Percentiles rank a stretch among this genome's conserved stretches.
phyloP scores from a whole-genome alignment of 2,329 filamentous ascomycete genomes.

The Graphiopsis chlorocephala region DNA sequence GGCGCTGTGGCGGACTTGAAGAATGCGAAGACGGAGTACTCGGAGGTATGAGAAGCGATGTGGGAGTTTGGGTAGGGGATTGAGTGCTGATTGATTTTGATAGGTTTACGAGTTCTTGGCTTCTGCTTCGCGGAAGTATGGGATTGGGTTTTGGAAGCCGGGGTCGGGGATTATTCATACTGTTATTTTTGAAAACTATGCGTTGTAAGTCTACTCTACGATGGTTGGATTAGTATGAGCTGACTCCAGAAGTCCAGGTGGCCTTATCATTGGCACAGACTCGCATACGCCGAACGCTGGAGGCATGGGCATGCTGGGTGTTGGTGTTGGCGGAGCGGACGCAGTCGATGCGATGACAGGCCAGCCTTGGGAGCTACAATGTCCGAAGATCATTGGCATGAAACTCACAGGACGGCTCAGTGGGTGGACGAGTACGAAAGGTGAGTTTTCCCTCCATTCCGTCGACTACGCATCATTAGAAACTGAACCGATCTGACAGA shows the following conservation, averaged over 20 bases:
- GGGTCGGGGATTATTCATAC: constrained; percentile 99
- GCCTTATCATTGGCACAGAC: constrained; percentile 94
- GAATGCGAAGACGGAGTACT: constrained; percentile 59
- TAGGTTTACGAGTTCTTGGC: constrained; percentile 98
- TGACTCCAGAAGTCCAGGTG: constrained; percentile 63
- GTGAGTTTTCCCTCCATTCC: constrained; percentile 46
- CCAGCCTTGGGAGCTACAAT: constrained; percentile 96
- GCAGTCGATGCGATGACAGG: constrained; percentile 98
- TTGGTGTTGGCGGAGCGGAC: constrained; percentile 96
- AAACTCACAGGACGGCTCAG: constrained; percentile 84
- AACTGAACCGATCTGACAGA: constrained; percentile 52
- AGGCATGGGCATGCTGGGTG: constrained; percentile 87
- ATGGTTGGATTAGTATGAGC: background rate
- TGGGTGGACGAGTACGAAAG: constrained; percentile 92
- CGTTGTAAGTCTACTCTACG: constrained; percentile 55
- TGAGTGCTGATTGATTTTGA: constrained; percentile 54
- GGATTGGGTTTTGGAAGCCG: constrained; percentile 99
- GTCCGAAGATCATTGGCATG: constrained; percentile 93
- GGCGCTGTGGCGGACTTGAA: constrained; percentile 91
- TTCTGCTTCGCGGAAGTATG: constrained; percentile 93
- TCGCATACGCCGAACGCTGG: constrained; percentile 96
- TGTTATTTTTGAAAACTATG: constrained; percentile 97
- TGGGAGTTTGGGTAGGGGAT: background rate
- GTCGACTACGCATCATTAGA: background rate
- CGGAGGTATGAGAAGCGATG: background rate